A percentile compares a stretch with the other conserved stretches of the same genome.
phyloP scores from a whole-genome alignment of 164 flowering plant species.

The Aristolochia californica region DNA sequence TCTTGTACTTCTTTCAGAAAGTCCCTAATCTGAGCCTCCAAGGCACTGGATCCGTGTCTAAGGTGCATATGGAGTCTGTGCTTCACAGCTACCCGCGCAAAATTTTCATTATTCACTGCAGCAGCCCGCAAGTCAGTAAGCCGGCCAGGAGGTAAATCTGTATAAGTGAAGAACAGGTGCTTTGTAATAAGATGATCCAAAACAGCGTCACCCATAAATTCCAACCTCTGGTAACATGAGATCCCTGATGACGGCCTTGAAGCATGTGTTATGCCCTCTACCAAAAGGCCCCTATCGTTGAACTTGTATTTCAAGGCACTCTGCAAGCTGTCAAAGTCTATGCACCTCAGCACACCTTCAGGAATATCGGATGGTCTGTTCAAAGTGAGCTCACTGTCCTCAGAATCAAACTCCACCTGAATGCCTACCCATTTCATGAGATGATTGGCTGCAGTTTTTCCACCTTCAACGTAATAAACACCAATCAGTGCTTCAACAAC shows the following conservation, averaged over 20 bases:
- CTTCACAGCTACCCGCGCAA: conserved; percentile 96
- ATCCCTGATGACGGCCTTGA: conserved; percentile 96
- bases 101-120: conserved; percentile 96
- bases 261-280: conserved; percentile 98
- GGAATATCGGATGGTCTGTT: conserved; percentile 38
- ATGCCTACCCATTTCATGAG: conserved; percentile 95
- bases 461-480: conserved; percentile 95
- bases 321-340: conserved; percentile 70
- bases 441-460: conserved; percentile 81
- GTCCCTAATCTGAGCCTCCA: conserved; percentile 91
- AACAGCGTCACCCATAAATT: conserved; percentile 99
- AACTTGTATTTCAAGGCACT: conserved; percentile 61
- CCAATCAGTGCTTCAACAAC: conserved; percentile 98
- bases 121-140: conserved; percentile 97
- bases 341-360: conserved; percentile 62
- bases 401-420: conserved; percentile 63
- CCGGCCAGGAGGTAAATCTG: conserved; percentile 94
- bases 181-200: conserved; percentile 92
- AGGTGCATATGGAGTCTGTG: conserved; percentile 85
- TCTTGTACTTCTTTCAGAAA: conserved; percentile 80
- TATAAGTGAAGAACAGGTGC: conserved; percentile 87
- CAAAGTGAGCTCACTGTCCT: too few species aligned
- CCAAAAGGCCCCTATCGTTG: conserved; percentile 48
- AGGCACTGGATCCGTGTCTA: conserved; percentile 96
- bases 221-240: conserved; percentile 91